Base-by-base conservation (phyloP, 75 land plant genomes). In the Pinus tabuliformis region DNA sequence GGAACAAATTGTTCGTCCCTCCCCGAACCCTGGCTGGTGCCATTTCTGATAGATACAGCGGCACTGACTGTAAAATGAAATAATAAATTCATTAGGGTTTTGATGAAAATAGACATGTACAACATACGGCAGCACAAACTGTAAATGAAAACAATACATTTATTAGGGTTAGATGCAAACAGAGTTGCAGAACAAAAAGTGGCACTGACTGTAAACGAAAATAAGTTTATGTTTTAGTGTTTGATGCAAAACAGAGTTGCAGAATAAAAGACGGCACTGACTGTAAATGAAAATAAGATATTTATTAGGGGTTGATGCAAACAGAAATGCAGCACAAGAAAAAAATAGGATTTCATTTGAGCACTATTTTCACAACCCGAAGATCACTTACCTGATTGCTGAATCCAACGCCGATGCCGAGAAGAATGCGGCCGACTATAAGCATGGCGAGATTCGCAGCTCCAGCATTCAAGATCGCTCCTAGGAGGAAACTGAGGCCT, bases 331-430 rank as follows among this genome's bases (percentile, higher is more conserved):
- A 39, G 21, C 15, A 15, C 36, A 49, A 21, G 3, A 42, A 45
- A 72, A 18, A n/a, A 45, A 45, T 6, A 33, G 24, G 18, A 56
- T 21, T 45, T 45, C 56, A 8, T 49, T 28, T 15, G 21, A 2
- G 20, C 15, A 73, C 33, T 21, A 17, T 28, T 56, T 77, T 39
- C n/a, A 6, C 49, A 1, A 7, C 49, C 8, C 49, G 7, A 45
- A 45, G 49, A 45, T 45, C 49, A 45, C 8, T 45, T 78, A 91
- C 96, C 83, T 93, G 96, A 62, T 94, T 92, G 0, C 89, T 88
- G 68, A 94, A 94, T 3, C 97, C 97, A 73, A 94, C 82, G 56
- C 97, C 95, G 2, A 83, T 11, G 5, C 97, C 97, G 28, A 94
- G 95, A 1, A 92, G 57, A 59, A 92, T 81, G 4, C 95, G 82